phyloP scores from a whole-genome alignment of 1,139 yeast species.

The Kodamaea ohmeri region DNA sequence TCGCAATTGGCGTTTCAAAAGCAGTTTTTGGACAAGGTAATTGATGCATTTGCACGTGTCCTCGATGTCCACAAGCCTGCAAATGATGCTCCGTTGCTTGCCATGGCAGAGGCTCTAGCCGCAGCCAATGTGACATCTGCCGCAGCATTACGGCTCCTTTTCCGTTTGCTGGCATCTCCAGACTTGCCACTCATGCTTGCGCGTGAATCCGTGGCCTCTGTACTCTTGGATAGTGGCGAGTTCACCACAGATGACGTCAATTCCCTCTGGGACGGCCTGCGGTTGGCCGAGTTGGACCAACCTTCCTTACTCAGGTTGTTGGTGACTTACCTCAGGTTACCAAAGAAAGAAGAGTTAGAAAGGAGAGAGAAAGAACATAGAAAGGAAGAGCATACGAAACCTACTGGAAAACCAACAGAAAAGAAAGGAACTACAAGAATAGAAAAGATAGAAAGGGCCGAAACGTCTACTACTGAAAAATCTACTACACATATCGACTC shows the following conservation, averaged over 20 bases:
- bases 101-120: neutral
- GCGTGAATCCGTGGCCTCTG: neutral
- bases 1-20: neutral
- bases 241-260: constrained; percentile 1
- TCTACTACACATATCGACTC: too few relatives aligned
- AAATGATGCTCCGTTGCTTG: neutral
- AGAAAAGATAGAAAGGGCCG: too few relatives aligned
- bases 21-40: neutral
- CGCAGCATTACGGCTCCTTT: neutral
- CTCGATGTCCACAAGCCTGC: neutral
- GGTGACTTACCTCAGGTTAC: constrained; percentile 4
- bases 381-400: too few relatives aligned
- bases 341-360: constrained; percentile 1
- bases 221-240: neutral
- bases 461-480: too few relatives aligned
- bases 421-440: too few relatives aligned
- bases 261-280: constrained; percentile 1
- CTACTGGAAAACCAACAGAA: too few relatives aligned
- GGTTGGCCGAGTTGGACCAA: constrained; percentile 4
- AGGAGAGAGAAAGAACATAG: neutral
- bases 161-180: constrained; percentile 5
- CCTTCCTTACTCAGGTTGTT: constrained; percentile 6
- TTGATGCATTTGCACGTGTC: neutral
- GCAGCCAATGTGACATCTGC: neutral
- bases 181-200: constrained; percentile 8